Evolutionary conservation across 192 early-diverging fungal species (phyloP).

Genomic region (Spinellus fusiger): DNA sequence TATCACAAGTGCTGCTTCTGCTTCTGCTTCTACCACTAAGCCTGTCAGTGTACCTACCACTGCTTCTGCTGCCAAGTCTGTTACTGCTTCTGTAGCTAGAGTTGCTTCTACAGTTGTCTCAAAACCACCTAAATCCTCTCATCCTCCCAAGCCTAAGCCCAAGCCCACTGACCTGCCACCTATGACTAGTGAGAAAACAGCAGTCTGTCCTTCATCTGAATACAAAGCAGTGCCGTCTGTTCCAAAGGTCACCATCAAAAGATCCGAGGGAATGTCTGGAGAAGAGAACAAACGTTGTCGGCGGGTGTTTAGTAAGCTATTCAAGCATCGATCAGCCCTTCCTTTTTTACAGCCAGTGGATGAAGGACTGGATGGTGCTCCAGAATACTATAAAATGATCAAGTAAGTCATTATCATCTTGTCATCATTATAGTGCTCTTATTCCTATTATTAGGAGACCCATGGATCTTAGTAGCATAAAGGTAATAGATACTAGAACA

Average conservation of each 20-base stretch:
- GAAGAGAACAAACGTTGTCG: constrained; percentile 32
- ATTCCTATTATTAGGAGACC: constrained; percentile 42
- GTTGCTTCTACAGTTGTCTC: background rate
- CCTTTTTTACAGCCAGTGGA: constrained; percentile 63
- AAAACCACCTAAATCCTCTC: background rate
- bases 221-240: background rate
- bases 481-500: constrained; percentile 6
- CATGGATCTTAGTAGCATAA: constrained; percentile 51
- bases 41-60: constrained; percentile 19
- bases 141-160: background rate
- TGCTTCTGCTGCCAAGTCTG: constrained; percentile 15
- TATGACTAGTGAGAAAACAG: background rate
- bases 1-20: constrained; percentile 17
- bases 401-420: too few species aligned
- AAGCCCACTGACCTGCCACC: background rate
- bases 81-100: constrained; percentile 5
- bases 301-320: constrained; percentile 36
- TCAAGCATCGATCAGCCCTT: constrained; percentile 42
- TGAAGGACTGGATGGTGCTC: constrained; percentile 43
- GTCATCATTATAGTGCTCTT: too few species aligned
- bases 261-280: constrained; percentile 10
- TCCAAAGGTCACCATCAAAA: constrained; percentile 13
- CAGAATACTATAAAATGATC: constrained; percentile 58
- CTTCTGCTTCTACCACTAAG: constrained; percentile 10
- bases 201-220: background rate